These are phyloP conservation scores for Blastobotrys malaysiensis DNA, from an alignment of 1,139 yeast genomes.

Conservation along the genomic window DNA sequence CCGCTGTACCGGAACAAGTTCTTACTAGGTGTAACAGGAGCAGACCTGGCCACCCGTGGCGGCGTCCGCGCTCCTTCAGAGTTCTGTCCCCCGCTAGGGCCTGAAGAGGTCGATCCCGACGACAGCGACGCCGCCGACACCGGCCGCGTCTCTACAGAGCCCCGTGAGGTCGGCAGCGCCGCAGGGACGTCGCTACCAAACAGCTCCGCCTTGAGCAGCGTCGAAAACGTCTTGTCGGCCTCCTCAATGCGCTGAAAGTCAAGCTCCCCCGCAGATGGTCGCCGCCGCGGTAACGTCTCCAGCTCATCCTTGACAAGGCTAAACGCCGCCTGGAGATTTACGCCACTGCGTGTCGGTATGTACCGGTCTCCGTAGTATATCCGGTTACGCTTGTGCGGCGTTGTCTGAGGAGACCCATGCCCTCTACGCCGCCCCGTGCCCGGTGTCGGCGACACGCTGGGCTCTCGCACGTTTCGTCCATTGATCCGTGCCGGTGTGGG, in stretches of 20 bases:
- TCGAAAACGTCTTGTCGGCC: conserved; percentile 81
- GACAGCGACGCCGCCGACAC: conserved; percentile 4
- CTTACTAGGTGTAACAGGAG: conserved; percentile 38
- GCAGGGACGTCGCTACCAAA: conserved; percentile 81
- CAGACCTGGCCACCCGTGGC: conserved; percentile 28
- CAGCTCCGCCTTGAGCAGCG: conserved; percentile 80
- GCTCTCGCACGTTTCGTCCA: neutral
- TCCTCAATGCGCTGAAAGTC: conserved; percentile 69
- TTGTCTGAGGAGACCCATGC: conserved; percentile 4
- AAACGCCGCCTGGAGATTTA: conserved; percentile 85
- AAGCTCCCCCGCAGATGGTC: conserved; percentile 50
- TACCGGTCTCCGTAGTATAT: conserved; percentile 70
- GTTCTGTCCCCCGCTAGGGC: neutral
- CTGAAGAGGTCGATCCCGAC: neutral
- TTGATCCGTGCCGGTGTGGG: conserved; percentile 6
- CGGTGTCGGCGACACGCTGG: neutral
- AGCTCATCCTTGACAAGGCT: conserved; percentile 51
- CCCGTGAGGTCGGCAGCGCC: conserved; percentile 34
- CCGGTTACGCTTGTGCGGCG: conserved; percentile 11
- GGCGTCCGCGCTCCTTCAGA: conserved; percentile 20
- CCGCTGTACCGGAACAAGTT: conserved; percentile 28
- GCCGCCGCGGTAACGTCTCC: conserved; percentile 22
- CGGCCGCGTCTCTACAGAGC: conserved; percentile 3
- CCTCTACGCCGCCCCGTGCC: neutral
- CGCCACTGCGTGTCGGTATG: conserved; percentile 80